Conservation (phyloP, 768 basidiomycete species). For the Naganishia randhawae region DNA sequence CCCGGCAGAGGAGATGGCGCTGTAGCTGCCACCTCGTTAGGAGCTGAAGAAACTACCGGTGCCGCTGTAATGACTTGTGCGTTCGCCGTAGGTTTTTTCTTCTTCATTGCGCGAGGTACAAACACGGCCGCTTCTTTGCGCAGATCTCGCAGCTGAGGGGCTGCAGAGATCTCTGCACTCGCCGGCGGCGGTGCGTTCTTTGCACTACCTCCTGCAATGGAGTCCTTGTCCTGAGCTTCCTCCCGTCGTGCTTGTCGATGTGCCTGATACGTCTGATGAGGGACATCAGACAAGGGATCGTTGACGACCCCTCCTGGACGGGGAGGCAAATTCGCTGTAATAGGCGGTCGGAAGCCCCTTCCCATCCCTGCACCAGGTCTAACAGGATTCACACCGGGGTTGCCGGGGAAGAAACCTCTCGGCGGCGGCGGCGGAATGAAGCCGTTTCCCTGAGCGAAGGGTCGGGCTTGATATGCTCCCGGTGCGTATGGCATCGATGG, state of each 20-base stretch:
- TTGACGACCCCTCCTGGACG: constrained; percentile 50
- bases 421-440: constrained; percentile 17
- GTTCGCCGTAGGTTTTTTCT: constrained; percentile 60
- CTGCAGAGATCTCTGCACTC: constrained; percentile 74
- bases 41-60: constrained; percentile 30
- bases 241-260: constrained; percentile 57
- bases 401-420: constrained; percentile 28
- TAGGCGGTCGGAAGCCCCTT: constrained; percentile 41
- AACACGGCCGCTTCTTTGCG: constrained; percentile 94
- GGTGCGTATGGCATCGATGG: constrained; percentile 30
- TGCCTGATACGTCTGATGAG: constrained; percentile 74
- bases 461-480: constrained; percentile 1
- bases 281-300: constrained; percentile 70
- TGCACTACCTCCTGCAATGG: constrained; percentile 31
- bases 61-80: constrained; percentile 38
- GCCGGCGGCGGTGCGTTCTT: constrained; percentile 41
- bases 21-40: neutral
- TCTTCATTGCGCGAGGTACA: constrained; percentile 69
- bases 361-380: neutral
- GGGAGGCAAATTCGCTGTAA: constrained; percentile 36
- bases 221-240: constrained; percentile 14
- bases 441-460: neutral
- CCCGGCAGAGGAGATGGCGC: neutral
- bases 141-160: constrained; percentile 81
- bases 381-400: constrained; percentile 3